Base-by-base conservation (phyloP, 2,329 filamentous ascomycete genomes). In the Exserohilum turcica region DNA sequence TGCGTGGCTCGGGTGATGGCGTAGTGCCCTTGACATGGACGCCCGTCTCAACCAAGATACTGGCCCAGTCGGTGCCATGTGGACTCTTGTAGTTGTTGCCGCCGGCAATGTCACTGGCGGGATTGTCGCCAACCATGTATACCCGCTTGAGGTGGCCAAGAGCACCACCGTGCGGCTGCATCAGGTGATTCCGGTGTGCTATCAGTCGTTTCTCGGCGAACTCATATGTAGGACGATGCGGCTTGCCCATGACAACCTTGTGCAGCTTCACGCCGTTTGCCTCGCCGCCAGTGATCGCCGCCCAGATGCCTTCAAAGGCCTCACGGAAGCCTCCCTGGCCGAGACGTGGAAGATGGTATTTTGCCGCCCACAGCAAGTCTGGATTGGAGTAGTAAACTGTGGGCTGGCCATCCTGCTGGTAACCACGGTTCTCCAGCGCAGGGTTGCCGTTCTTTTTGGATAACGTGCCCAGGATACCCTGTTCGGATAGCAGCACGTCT, bases 261-360 rank as follows among this genome's bases (percentile, higher is more conserved):
- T 81, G 73, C 45, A 94, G 74, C 64, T 82, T 70, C 5, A 81
- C 79, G 3, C 85, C 79, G n/a, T 77, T 71, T 52, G 71, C 66
- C 15, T 78, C 66, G 3, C 81, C 86, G 9, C 81, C 81, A 0
- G 91, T 95, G 4, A 90, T 78, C 16, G 86, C 84, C 5, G 78
- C 73, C 91, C 92, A 97, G 1, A 94, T 82, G 0, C 92, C 92
- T 60, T 87, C 84, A 13, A 97, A 77, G 0, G 92, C 90, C 38
- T 88, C 88, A 57, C 90, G 85, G 75, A 97, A 97, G 0, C 90
- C 92, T 15, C 94, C 94, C 73, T 97, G 94, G 1, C 93, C 94
- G 36, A 97, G 84, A 5, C 94, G 87, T 27, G 93, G 91, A 43
- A 93, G 83, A 55, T 89, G 90, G 74, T 96, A 93, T 29, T 84